Base-by-base conservation (phyloP, 2,329 filamentous ascomycete genomes). In the Penicillium nordicum region DNA sequence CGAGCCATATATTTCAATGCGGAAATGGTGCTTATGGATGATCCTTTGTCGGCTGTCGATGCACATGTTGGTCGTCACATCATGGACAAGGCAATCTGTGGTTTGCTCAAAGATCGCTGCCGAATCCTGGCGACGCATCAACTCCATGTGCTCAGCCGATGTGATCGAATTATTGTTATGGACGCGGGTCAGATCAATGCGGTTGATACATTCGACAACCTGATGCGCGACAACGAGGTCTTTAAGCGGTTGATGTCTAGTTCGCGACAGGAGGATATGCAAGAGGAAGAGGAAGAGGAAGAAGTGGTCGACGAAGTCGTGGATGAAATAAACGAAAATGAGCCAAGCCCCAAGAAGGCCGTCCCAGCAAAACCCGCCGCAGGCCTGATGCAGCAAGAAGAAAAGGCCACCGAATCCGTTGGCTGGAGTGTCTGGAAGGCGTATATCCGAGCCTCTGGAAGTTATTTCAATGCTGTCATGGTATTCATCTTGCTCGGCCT, bases 61-160 rank as follows among this genome's bases (percentile, higher is more conserved):
- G 77, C 78, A 6, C 84, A 87, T 64, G 84, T 87, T 23, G 84
- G 84, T 11, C 78, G 81, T 18, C 84, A 87, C 65, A 86, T 99
- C 66, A 96, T 97, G 77, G 93, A 97, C 72, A 88, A 96, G 58
- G 93, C 93, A 40, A 97, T 99, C 52, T 86, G 92, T 56, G 93
- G 93, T 8, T 80, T 97, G 10, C 80, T 97, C 52, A 90, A 89
- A 66, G 84, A 93, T 74, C 97, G 97, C 74, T 94, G 91, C 68
- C 84, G 94, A 21, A 88, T 97, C 34, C 80, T 99, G 32, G 94
- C 93, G 1, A 99, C 94, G 0, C 94, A 99, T 73, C 93, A 97
- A 72, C 84, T 97, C 14, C 94, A 95, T 79, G 92, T 97, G 6
- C 82, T 97, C 6, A 92, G 84, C 69, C 87, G 92, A 34, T 97